phyloP scores from a whole-genome alignment of 257 asterid species.

The Thymus mandschuricus region DNA sequence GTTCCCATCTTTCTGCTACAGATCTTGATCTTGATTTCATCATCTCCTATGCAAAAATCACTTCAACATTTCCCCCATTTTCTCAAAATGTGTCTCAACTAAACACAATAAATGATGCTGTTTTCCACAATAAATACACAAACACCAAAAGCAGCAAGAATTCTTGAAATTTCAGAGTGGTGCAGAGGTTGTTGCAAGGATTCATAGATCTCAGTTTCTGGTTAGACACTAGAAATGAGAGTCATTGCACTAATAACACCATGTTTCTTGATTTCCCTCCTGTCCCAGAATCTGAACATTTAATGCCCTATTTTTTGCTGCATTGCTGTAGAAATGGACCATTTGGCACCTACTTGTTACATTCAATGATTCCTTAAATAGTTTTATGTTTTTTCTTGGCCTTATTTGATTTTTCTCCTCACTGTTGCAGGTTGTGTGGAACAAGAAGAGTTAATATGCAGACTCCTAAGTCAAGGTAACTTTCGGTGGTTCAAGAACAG shows the following conservation, averaged over 20 bases:
- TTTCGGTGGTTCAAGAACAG: slow-evolving; percentile 36
- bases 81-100: background rate
- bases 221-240: slow-evolving; percentile 6
- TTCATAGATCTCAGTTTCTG: background rate
- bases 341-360: slow-evolving; percentile 15
- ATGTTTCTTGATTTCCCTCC: slow-evolving; percentile 11
- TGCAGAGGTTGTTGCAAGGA: background rate
- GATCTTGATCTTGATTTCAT: slow-evolving; percentile 9
- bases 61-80: background rate
- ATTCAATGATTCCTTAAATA: slow-evolving; percentile 47
- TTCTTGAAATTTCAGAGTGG: slow-evolving; percentile 8
- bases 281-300: slow-evolving; percentile 4
- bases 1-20: background rate
- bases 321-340: background rate
- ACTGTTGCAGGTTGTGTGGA: slow-evolving; percentile 58
- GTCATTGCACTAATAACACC: background rate
- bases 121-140: background rate
- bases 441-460: slow-evolving; percentile 59
- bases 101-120: slow-evolving; percentile 11
- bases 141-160: background rate
- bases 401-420: slow-evolving; percentile 37
- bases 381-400: slow-evolving; percentile 11
- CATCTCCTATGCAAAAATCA: background rate
- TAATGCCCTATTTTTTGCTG: slow-evolving; percentile 6
- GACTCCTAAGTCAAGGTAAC: slow-evolving; percentile 77